Evolutionary conservation across 2,329 filamentous ascomycete genomes (phyloP).

Genomic region (Massarina eburnea): DNA sequence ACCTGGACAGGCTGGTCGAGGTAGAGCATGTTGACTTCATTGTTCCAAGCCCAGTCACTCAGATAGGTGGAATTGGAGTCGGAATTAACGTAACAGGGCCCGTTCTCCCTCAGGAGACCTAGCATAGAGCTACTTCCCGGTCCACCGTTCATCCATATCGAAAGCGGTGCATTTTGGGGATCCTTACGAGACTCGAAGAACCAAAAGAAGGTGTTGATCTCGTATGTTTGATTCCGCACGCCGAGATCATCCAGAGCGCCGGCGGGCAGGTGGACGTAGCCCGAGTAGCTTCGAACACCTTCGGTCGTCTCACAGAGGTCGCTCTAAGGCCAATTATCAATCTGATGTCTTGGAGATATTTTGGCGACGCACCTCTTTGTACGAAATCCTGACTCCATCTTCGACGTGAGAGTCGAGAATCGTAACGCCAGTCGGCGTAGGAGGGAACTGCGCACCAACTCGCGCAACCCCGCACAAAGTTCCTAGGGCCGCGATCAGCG

Average conservation of each 20-base stretch:
- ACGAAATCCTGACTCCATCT: slow-evolving; percentile 46
- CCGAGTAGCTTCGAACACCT: slow-evolving; percentile 59
- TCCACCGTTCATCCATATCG: slow-evolving; percentile 64
- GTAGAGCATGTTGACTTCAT: slow-evolving; percentile 60
- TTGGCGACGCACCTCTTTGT: slow-evolving; percentile 43
- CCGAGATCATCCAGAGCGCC: slow-evolving; percentile 43
- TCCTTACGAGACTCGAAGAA: slow-evolving; percentile 63
- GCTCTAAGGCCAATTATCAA: slow-evolving; percentile 19
- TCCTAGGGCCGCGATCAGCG: slow-evolving; percentile 17
- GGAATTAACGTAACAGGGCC: slow-evolving; percentile 56
- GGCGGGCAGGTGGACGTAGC: slow-evolving; percentile 61
- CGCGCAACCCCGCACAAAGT: slow-evolving; percentile 13
- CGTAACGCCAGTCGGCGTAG: slow-evolving; percentile 40
- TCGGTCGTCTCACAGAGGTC: slow-evolving; percentile 60
- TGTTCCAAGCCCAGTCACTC: slow-evolving; percentile 66
- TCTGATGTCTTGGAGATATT: neutral
- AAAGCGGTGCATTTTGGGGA: slow-evolving; percentile 57
- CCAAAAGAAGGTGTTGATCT: slow-evolving; percentile 65
- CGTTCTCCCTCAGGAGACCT: slow-evolving; percentile 46
- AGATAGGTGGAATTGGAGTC: slow-evolving; percentile 54
- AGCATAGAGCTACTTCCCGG: slow-evolving; percentile 53
- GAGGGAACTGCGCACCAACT: slow-evolving; percentile 47
- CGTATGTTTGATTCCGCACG: slow-evolving; percentile 48
- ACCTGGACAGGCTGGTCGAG: slow-evolving; percentile 65
- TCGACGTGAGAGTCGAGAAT: slow-evolving; percentile 44